A percentile compares a stretch with the other conserved stretches of the same genome.
phyloP scores from a whole-genome alignment of 164 flowering plant genomes.

The Paratinospora sagittata region DNA sequence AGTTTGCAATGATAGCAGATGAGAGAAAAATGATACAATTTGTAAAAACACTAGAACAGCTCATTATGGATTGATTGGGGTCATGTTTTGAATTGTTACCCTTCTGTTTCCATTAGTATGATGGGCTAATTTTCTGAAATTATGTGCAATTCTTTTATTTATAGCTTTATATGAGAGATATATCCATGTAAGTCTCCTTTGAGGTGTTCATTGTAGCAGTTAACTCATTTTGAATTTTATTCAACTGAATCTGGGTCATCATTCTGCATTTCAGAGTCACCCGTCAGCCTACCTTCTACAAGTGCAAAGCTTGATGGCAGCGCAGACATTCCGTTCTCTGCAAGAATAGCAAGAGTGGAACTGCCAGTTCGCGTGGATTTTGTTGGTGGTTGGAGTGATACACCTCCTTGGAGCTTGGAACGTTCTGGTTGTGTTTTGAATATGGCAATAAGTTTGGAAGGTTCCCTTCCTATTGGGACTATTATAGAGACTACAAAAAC shows the following conservation, averaged over 20 bases:
- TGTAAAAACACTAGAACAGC: not conserved
- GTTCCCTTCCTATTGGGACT: slow-evolving; percentile 83
- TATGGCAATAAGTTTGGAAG: slow-evolving; percentile 80
- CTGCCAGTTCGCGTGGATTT: slow-evolving; percentile 95
- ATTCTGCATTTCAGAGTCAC: slow-evolving; percentile 21
- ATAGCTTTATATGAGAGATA: not conserved
- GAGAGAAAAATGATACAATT: not conserved
- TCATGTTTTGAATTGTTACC: not conserved
- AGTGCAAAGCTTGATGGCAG: slow-evolving; percentile 14
- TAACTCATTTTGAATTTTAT: not conserved
- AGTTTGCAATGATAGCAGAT: not conserved
- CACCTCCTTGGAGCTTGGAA: slow-evolving; percentile 99
- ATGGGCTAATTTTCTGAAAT: not conserved
- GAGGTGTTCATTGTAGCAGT: not conserved
- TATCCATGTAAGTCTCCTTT: not conserved
- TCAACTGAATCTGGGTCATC: not conserved
- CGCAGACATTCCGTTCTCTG: slow-evolving; percentile 23
- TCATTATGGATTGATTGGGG: not conserved
- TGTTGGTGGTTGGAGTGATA: slow-evolving; percentile 99
- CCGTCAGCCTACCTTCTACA: slow-evolving; percentile 20
- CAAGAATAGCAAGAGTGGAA: slow-evolving; percentile 57
- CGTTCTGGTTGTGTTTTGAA: slow-evolving; percentile 93
- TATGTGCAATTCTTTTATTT: not conserved
- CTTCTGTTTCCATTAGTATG: not conserved
- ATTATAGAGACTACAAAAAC: slow-evolving; percentile 52